phyloP scores from a whole-genome alignment of 1,139 yeast species.

The Geotrichum klebahnii region DNA sequence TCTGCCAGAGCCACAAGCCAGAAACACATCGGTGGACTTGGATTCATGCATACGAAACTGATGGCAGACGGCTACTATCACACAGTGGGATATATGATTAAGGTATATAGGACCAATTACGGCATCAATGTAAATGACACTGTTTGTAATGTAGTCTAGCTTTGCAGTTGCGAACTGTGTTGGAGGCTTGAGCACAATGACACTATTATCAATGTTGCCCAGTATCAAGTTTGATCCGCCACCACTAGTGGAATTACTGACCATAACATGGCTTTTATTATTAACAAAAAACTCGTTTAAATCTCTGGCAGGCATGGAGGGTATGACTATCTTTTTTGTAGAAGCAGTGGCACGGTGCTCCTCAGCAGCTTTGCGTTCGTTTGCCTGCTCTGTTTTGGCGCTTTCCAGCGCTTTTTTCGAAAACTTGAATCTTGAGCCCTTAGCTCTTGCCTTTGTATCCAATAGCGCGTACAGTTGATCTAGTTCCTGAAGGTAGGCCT shows the following conservation, averaged over 20 bases:
- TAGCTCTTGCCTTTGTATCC: not conserved
- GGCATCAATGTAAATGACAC: constrained; percentile 8
- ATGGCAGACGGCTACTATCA: constrained; percentile 16
- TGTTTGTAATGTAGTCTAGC: constrained; percentile 4
- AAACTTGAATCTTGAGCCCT: constrained; percentile 5
- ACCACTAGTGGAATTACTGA: not conserved
- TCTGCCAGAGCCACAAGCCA: constrained; percentile 14
- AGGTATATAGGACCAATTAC: constrained; percentile 21
- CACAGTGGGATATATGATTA: constrained; percentile 3
- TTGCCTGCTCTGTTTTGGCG: constrained; percentile 1
- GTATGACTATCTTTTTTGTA: too few species aligned
- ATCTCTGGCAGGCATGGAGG: not conserved
- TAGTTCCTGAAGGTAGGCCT: constrained; percentile 11
- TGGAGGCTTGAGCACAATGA: not conserved
- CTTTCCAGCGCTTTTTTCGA: constrained; percentile 2
- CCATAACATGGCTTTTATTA: not conserved
- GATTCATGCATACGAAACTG: constrained; percentile 22
- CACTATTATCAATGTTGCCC: constrained; percentile 1
- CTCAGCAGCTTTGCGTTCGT: not conserved
- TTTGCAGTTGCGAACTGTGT: constrained; percentile 13
- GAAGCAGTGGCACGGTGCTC: not conserved
- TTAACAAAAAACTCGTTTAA: not conserved
- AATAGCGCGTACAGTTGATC: constrained; percentile 3
- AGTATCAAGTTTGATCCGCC: not conserved
- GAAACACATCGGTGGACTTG: constrained; percentile 4